phyloP scores from a whole-genome alignment of 2,329 filamentous ascomycete genomes.

The Colletotrichum cereale region DNA sequence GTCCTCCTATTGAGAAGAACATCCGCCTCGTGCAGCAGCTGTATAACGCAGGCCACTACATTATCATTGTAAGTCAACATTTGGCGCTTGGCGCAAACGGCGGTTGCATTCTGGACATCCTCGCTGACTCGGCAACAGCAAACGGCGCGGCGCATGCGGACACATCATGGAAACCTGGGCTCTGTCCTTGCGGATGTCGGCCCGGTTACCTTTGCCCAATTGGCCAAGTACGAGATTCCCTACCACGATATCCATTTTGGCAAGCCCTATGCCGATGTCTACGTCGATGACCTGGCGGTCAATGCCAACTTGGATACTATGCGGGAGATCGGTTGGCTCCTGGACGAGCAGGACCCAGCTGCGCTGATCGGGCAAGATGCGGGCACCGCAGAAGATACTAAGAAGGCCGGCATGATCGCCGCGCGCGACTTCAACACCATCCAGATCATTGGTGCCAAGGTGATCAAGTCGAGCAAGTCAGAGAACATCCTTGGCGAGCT shows the following conservation, averaged over 20 bases:
- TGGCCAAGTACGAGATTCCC: constrained; percentile 46
- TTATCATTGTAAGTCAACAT: constrained; percentile 46
- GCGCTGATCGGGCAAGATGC: constrained; percentile 39
- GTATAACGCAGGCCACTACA: constrained; percentile 47
- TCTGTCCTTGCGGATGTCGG: constrained; percentile 46
- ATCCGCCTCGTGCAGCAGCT: constrained; percentile 47
- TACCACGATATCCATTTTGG: constrained; percentile 49
- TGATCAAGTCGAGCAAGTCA: constrained; percentile 49
- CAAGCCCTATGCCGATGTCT: constrained; percentile 49
- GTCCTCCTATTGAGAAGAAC: constrained; percentile 47
- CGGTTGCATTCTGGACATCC: too few relatives aligned
- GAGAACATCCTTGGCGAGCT: constrained; percentile 49
- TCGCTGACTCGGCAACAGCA: constrained; percentile 35
- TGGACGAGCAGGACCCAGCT: constrained; percentile 43
- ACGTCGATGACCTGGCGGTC: constrained; percentile 46
- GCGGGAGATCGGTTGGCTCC: constrained; percentile 48
- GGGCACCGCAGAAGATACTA: constrained; percentile 38
- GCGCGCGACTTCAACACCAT: constrained; percentile 49
- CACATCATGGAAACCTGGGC: constrained; percentile 47
- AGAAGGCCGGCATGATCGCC: constrained; percentile 47
- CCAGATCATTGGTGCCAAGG: constrained; percentile 47
- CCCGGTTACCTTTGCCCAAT: constrained; percentile 45
- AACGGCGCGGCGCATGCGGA: constrained; percentile 47
- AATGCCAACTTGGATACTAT: constrained; percentile 48
- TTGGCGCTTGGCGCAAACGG: constrained; percentile 23